Conservation (phyloP, 2,329 filamentous ascomycete genomes). For the Celoporthe dispersa region DNA sequence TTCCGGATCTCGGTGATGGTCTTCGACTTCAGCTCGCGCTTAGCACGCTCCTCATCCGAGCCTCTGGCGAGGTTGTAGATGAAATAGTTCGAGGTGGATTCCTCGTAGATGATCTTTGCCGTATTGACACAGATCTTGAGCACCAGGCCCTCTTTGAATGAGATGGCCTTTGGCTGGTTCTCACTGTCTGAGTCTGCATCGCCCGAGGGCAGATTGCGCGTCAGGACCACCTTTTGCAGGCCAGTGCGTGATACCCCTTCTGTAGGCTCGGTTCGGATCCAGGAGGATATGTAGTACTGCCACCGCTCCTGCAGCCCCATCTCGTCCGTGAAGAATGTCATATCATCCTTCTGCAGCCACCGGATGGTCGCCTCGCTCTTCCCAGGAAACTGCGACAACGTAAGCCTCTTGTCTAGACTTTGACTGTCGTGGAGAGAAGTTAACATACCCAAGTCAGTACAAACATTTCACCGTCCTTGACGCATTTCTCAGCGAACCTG, state of each 20-base stretch:
- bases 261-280: constrained; percentile 85
- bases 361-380: constrained; percentile 73
- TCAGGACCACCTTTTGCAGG: constrained; percentile 70
- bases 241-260: constrained; percentile 72
- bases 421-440: neutral
- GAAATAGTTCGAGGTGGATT: constrained; percentile 71
- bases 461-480: constrained; percentile 92
- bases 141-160: constrained; percentile 69
- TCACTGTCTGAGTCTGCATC: constrained; percentile 68
- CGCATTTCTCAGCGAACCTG: constrained; percentile 88
- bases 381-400: constrained; percentile 62
- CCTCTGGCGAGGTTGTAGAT: constrained; percentile 72
- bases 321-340: constrained; percentile 86
- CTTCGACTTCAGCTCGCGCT: constrained; percentile 52
- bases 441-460: constrained; percentile 84
- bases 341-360: constrained; percentile 69
- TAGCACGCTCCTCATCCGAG: constrained; percentile 66
- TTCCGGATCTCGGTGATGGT: constrained; percentile 44
- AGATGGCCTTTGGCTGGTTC: constrained; percentile 62
- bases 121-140: constrained; percentile 78
- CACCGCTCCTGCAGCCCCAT: constrained; percentile 82
- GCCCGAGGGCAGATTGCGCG: constrained; percentile 68
- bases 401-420: neutral
- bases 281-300: constrained; percentile 96
- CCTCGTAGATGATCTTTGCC: constrained; percentile 78